Evolutionary conservation across 371 early-diverging fungal genomes (phyloP), one percentile per base, ranked within the genome.

Genomic region (Mucor circinelloides): DNA sequence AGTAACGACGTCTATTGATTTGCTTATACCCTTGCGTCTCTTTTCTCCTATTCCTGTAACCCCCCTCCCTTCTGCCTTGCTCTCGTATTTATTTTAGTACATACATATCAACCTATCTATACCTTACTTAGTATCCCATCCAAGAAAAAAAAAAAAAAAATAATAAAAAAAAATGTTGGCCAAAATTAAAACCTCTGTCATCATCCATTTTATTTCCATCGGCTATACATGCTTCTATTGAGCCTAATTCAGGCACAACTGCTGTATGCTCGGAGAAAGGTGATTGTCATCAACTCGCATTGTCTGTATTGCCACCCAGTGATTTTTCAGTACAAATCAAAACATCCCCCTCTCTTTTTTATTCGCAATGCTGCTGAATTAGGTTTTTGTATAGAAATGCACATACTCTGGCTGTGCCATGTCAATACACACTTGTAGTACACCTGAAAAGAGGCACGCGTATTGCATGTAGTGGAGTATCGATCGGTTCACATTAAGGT

Each of bases 21-120:
- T 28, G 15, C 40, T 60, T 63, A 52, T 52, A 63, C 63, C 62
- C 46, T 27, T n/a, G n/a, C n/a, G n/a, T n/a, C n/a, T n/a, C n/a
- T n/a, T n/a, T n/a, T n/a, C n/a, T 28, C 21, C 10, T 31, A 25
- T 21, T 19, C 21, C 19, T 50, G 30, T 34, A 56, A 13, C 28
- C 28, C 17, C 17, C 2, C 56, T 31, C 17, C 13, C 19, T 31
- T 31, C 21, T 32, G 28, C 27, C 30, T 17, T 6, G 27, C 54
- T 50, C 10, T 54, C 54, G 10, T 54, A 54, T 54, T 13, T 54
- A 25, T 30, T 28, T 28, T 28, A 17, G 40, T 32, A 32, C 1
- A 32, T 32, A 32, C 9, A 3, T 32, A 32, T 32, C 2, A 8
- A 32, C 9, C 34, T 52, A 27, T 52, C 10, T 25, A 52, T 52